These are phyloP conservation scores for Priceomyces castillae DNA, from an alignment of 805 yeast species.

Conservation along the genomic window DNA sequence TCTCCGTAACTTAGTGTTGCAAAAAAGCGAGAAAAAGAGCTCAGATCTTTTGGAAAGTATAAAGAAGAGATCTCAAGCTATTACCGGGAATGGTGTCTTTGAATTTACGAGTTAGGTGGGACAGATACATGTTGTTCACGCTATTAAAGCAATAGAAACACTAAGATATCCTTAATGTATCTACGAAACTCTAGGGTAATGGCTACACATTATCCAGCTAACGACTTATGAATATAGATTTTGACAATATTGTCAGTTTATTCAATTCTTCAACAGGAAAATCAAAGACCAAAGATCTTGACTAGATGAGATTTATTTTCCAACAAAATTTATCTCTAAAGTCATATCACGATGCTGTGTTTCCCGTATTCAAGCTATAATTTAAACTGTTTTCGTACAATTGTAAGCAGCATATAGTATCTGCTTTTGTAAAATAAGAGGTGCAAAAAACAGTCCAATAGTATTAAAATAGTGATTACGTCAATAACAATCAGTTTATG, in stretches of 20 bases:
- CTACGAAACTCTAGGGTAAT: no score
- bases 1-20: slow-evolving; percentile 77
- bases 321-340: slow-evolving; percentile 15
- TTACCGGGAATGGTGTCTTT: not conserved
- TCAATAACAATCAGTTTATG: no score
- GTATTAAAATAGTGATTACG: no score
- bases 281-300: not conserved
- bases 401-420: no score
- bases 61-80: slow-evolving; percentile 42
- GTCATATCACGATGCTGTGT: not conserved
- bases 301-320: slow-evolving; percentile 11
- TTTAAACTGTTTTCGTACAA: not conserved
- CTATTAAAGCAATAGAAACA: no score
- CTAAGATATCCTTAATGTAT: no score
- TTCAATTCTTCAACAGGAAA: slow-evolving; percentile 21
- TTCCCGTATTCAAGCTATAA: not conserved
- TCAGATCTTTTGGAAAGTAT: slow-evolving; percentile 52
- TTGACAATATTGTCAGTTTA: slow-evolving; percentile 15
- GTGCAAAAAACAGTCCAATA: no score
- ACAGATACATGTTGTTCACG: no score
- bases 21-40: slow-evolving; percentile 62
- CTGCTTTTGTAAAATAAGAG: no score
- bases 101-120: not conserved
- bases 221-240: slow-evolving; percentile 7
- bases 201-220: not conserved